A percentile compares a stretch with the other conserved stretches of the same genome.
Conservation (phyloP, 257 asterid species). For the Cinchona pubescens region DNA sequence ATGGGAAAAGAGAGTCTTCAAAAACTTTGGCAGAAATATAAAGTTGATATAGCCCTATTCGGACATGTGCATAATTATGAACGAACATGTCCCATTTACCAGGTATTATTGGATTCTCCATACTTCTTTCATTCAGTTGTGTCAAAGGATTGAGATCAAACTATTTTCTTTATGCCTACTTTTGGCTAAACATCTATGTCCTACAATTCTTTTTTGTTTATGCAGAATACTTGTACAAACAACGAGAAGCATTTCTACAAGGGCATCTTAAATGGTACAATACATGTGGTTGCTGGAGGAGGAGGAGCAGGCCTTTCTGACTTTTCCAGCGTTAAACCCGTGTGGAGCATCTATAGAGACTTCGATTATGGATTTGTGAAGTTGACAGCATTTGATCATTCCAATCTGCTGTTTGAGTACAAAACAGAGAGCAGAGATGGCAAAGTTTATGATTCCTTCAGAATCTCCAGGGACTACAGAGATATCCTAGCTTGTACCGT, state of each 20-base stretch:
- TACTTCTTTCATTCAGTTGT: background rate
- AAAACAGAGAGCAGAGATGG: constrained; percentile 83
- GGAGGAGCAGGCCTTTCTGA: constrained; percentile 81
- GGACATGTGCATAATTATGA: constrained; percentile 79
- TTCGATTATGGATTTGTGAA: constrained; percentile 76
- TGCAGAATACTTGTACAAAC: constrained; percentile 69
- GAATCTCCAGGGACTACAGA: constrained; percentile 73
- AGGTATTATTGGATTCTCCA: constrained; percentile 35
- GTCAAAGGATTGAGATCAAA: background rate
- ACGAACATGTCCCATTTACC: constrained; percentile 75
- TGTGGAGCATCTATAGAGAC: constrained; percentile 77
- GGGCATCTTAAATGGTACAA: constrained; percentile 79
- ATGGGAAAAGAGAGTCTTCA: constrained; percentile 85
- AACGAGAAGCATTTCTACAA: constrained; percentile 52
- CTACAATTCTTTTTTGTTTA: background rate
- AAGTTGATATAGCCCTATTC: constrained; percentile 71
- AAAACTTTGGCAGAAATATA: constrained; percentile 86
- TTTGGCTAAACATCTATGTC: background rate
- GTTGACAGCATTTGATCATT: constrained; percentile 74
- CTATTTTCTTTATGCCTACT: background rate
- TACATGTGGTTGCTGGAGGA: constrained; percentile 94
- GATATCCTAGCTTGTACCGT: constrained; percentile 79
- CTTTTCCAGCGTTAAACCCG: constrained; percentile 56
- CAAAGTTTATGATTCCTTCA: constrained; percentile 75
- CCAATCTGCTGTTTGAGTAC: constrained; percentile 81